phyloP scores from a whole-genome alignment of 331 rosid genomes.

The Erythrophleum ivorense region DNA sequence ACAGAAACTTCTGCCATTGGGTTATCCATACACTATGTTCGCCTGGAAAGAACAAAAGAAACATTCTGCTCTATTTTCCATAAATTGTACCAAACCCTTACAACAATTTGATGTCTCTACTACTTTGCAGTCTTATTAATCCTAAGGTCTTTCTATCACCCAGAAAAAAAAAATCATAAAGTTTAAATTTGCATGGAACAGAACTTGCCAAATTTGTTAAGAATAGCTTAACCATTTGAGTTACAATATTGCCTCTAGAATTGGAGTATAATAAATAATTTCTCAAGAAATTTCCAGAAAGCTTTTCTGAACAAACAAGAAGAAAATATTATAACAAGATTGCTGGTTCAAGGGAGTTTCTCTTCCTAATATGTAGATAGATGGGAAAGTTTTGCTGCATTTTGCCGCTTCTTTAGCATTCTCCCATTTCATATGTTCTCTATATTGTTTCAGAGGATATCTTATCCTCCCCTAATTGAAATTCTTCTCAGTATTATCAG shows the following conservation, averaged over 20 bases:
- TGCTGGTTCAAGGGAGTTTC: background rate
- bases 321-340: background rate
- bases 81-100: background rate
- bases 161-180: background rate
- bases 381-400: background rate
- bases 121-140: background rate
- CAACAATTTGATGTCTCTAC: background rate
- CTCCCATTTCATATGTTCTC: background rate
- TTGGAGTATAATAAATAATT: slow-evolving; percentile 13
- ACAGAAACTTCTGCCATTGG: background rate
- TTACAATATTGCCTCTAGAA: background rate
- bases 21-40: background rate
- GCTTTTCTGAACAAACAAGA: background rate
- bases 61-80: background rate
- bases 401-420: slow-evolving; percentile 1
- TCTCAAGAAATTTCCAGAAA: background rate
- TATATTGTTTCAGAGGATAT: background rate
- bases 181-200: slow-evolving; percentile 6
- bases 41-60: background rate
- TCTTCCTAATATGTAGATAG: background rate
- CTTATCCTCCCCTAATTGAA: background rate
- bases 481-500: background rate
- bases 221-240: background rate
- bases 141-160: background rate
- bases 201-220: background rate